A percentile compares a stretch with the other conserved stretches of the same genome.
These are phyloP conservation scores for Candida chauliodis DNA, from an alignment of 805 yeast species.

Conservation along the genomic window DNA sequence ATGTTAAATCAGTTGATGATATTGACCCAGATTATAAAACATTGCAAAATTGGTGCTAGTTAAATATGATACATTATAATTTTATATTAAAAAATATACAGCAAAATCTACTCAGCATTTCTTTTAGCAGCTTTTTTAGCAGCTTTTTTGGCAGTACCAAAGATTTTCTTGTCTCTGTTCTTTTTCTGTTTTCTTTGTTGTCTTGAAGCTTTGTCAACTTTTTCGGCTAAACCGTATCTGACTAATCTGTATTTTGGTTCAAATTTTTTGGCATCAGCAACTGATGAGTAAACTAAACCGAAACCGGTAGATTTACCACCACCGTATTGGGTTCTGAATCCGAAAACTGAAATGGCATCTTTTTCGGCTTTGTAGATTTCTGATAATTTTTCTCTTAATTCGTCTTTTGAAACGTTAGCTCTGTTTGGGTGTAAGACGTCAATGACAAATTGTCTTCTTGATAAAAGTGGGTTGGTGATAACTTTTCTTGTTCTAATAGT, in stretches of 20 bases:
- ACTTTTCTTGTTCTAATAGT: slow-evolving; percentile 99
- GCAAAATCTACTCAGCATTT: slow-evolving; percentile 64
- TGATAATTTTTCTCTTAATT: slow-evolving; percentile 92
- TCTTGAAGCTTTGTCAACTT: slow-evolving; percentile 97
- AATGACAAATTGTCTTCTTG: slow-evolving; percentile 99
- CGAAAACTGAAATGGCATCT: slow-evolving; percentile 95
- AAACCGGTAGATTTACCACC: slow-evolving; percentile 99
- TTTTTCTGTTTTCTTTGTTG: slow-evolving; percentile 99
- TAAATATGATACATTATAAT: slow-evolving; percentile 1
- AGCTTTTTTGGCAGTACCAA: slow-evolving; percentile 95
- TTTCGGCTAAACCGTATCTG: slow-evolving; percentile 95
- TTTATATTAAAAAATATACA: background rate
- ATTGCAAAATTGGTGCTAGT: too few relatives aligned
- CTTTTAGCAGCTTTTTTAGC: slow-evolving; percentile 91
- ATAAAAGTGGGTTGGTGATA: slow-evolving; percentile 97
- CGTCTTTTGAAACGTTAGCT: slow-evolving; percentile 99
- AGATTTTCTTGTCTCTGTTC: slow-evolving; percentile 99
- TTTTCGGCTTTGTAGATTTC: slow-evolving; percentile 86
- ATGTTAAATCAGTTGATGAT: slow-evolving; percentile 13
- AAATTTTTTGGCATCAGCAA: slow-evolving; percentile 95
- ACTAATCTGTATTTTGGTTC: slow-evolving; percentile 99
- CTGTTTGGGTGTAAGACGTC: slow-evolving; percentile 99
- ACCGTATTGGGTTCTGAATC: slow-evolving; percentile 99
- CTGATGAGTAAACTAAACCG: slow-evolving; percentile 98
- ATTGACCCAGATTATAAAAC: slow-evolving; percentile 1